phyloP scores from a whole-genome alignment of 208 protist species.

The Tritrichomonas foetus region DNA sequence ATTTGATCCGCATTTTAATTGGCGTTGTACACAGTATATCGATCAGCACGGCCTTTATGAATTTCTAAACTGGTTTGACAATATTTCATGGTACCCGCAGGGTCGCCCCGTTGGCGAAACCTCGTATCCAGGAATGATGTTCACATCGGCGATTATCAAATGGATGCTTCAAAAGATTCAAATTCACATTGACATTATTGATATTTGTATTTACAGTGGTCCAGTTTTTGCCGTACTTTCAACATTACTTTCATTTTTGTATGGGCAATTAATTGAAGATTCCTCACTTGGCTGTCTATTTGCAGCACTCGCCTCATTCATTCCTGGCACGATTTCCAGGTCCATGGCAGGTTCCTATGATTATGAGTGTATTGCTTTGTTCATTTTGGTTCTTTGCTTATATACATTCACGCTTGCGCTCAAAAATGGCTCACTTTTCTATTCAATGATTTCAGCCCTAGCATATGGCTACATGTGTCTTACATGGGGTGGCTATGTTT shows the following conservation, averaged over 20 bases:
- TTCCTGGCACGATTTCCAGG: constrained; percentile 67
- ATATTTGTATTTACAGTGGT: constrained; percentile 79
- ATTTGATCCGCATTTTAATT: constrained; percentile 65
- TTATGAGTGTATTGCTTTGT: constrained; percentile 94
- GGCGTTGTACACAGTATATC: constrained; percentile 71
- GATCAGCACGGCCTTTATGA: constrained; percentile 76
- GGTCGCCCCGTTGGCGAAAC: constrained; percentile 90
- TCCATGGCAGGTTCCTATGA: constrained; percentile 95
- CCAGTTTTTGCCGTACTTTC: neutral
- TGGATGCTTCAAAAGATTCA: constrained; percentile 67
- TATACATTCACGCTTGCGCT: constrained; percentile 75
- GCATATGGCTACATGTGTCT: constrained; percentile 72
- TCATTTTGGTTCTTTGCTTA: constrained; percentile 83
- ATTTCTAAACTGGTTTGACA: constrained; percentile 97
- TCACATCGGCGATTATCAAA: constrained; percentile 73
- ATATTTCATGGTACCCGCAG: constrained; percentile 88
- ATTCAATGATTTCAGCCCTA: constrained; percentile 60
- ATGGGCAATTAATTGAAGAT: neutral
- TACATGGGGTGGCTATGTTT: constrained; percentile 94
- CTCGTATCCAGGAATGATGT: constrained; percentile 91
- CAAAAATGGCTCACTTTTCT: constrained; percentile 71
- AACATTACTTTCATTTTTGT: neutral
- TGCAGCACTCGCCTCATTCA: neutral
- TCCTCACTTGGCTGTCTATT: neutral
- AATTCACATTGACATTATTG: constrained; percentile 72